Evolutionary conservation across 805 yeast species (phyloP).

Genomic region (Torulaspora indica): DNA sequence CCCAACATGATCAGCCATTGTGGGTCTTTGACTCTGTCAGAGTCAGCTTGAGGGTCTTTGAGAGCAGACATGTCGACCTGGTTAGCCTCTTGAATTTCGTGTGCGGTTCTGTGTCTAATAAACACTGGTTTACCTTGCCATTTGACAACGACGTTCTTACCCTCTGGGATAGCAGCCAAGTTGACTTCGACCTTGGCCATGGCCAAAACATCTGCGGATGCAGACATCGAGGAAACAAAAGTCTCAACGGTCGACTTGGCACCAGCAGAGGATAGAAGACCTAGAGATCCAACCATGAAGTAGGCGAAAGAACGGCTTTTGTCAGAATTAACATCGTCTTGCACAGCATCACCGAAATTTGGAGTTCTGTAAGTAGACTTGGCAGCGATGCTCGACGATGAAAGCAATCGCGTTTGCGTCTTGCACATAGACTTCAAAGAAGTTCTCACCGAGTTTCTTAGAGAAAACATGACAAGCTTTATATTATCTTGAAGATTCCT

Average conservation of each 20-base stretch:
- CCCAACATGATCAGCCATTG: constrained; percentile 99
- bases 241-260: constrained; percentile 95
- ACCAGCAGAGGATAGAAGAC: constrained; percentile 85
- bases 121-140: constrained; percentile 99
- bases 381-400: constrained; percentile 35
- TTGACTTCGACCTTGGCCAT: constrained; percentile 99
- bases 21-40: constrained; percentile 92
- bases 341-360: constrained; percentile 76
- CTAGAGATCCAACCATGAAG: constrained; percentile 97
- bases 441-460: constrained; percentile 25
- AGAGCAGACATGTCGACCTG: constrained; percentile 65
- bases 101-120: constrained; percentile 95
- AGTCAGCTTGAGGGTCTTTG: constrained; percentile 92
- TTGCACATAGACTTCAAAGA: constrained; percentile 19
- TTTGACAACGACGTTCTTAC: constrained; percentile 95
- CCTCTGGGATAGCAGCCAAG: constrained; percentile 88
- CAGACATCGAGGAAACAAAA: constrained; percentile 88
- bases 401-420: constrained; percentile 23
- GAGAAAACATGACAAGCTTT: constrained; percentile 22
- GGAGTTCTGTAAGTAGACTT: constrained; percentile 87
- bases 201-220: constrained; percentile 98
- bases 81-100: constrained; percentile 94
- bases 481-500: neutral
- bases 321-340: constrained; percentile 64
- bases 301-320: constrained; percentile 82